Conservation (phyloP, 1,139 yeast genomes). For the Zygosaccharomyces pseudobailii region DNA sequence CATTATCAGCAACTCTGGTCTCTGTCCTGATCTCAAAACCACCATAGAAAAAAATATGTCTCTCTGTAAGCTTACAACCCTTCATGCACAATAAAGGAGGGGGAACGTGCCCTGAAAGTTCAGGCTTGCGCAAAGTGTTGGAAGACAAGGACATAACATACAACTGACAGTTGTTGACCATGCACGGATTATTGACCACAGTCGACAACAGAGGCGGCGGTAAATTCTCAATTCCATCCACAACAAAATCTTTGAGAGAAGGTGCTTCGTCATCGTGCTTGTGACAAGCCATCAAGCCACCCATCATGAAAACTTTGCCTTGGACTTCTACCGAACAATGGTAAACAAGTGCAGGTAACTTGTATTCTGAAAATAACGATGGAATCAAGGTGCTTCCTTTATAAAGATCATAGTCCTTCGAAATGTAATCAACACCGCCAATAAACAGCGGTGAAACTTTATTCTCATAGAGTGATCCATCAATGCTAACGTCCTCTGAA, state of each 20-base stretch:
- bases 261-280: constrained; percentile 35
- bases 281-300: constrained; percentile 39
- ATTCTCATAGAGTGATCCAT: constrained; percentile 9
- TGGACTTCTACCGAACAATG: constrained; percentile 39
- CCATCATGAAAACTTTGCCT: constrained; percentile 37
- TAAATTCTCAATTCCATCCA: constrained; percentile 38
- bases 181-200: constrained; percentile 38
- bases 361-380: constrained; percentile 36
- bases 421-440: constrained; percentile 22
- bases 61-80: constrained; percentile 36
- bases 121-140: constrained; percentile 31
- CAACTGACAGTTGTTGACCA: constrained; percentile 36
- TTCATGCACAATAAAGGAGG: constrained; percentile 40
- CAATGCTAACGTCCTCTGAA: constrained; percentile 4
- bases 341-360: constrained; percentile 38
- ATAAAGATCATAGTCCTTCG: constrained; percentile 20
- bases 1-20: constrained; percentile 27
- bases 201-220: constrained; percentile 43
- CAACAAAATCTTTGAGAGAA: constrained; percentile 35
- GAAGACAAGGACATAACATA: constrained; percentile 38
- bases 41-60: constrained; percentile 43
- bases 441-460: constrained; percentile 26
- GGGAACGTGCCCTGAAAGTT: constrained; percentile 37
- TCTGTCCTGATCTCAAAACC: constrained; percentile 42
- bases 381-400: constrained; percentile 31